Base-by-base conservation (phyloP, 1,284 basidiomycete species). In the Sanghuangporus sanghuang region DNA sequence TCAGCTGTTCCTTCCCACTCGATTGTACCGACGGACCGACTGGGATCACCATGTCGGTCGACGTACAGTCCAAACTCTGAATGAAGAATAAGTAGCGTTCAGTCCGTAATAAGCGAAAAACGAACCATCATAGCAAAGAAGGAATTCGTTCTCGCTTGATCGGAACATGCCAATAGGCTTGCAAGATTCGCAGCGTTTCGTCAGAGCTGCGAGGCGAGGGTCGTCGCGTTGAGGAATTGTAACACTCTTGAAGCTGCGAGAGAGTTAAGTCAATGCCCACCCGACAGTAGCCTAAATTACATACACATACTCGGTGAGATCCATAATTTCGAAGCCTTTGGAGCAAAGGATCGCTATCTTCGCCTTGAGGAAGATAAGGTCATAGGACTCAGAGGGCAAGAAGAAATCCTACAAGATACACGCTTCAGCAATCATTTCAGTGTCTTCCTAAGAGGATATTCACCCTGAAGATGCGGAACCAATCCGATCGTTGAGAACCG, bases 271-370 rank as follows among this genome's bases (percentile, higher is more conserved):
- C 64, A 57, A 36, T 35, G 38, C 42, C 23, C 18, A 12, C 32
- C 14, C 16, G 63, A n/a, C n/a, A 38, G 32, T 8, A 11, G 7
- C 55, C 57, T 16, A 59, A 18, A 23, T 35, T 8, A 53, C 9
- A 44, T 14, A 9, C 16, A 80, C 90, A 48, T 73, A 94, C 93
- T 93, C 88, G 2, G 85, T 85, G 39, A 98, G 80, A 73, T 97
- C 92, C 92, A 98, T 97, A 70, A 98, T 96, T 77, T 96, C 93
- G 70, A 98, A 96, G n/a, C 93, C 95, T 71, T 92, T 95, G 2
- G 90, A 85, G 69, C 95, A 96, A 38, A 96, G 83, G 63, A 99
- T 91, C 5, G 93, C 94, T 64, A 99, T 88, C 76, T 90, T 93
- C 35, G 91, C 88, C 73, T 93, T 93, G 65, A 97, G 80, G 79